These are phyloP conservation scores for Inga laurina DNA, from an alignment of 306 rosid species.

Conservation along the genomic window DNA sequence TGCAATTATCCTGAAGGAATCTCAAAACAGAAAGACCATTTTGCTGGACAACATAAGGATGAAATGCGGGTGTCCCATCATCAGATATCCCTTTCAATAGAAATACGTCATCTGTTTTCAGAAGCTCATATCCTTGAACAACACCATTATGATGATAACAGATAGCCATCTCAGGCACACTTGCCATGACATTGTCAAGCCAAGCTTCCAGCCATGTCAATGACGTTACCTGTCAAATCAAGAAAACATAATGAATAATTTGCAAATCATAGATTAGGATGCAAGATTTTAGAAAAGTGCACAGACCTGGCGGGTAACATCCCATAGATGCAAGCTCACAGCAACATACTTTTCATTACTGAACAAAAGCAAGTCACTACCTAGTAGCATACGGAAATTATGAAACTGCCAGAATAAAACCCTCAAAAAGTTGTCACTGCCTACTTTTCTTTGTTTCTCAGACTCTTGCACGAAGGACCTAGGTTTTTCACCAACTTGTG, in stretches of 20 bases:
- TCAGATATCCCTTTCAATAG: conserved; percentile 90
- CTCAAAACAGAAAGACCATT: conserved; percentile 97
- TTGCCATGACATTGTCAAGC: conserved; percentile 99
- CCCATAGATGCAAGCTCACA: conserved; percentile 98
- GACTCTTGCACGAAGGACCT: conserved; percentile 73
- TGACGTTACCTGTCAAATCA: conserved; percentile 73
- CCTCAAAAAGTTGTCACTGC: conserved; percentile 70
- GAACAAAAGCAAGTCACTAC: conserved; percentile 90
- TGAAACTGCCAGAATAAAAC: conserved; percentile 97
- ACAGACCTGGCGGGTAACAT: conserved; percentile 79
- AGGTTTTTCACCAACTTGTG: conserved; percentile 84
- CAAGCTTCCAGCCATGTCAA: conserved; percentile 99
- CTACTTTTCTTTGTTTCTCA: conserved; percentile 78
- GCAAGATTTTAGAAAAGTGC: conserved; percentile 25
- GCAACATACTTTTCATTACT: conserved; percentile 95
- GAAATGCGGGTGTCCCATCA: conserved; percentile 93
- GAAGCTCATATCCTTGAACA: conserved; percentile 94
- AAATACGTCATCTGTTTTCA: conserved; percentile 93
- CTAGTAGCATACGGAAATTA: conserved; percentile 95
- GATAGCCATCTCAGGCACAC: conserved; percentile 97
- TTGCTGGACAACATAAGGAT: conserved; percentile 93
- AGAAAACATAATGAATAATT: conserved; percentile 31
- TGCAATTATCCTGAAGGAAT: conserved; percentile 96
- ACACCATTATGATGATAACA: conserved; percentile 95
- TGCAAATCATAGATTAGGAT: conserved; percentile 9